phyloP scores from a whole-genome alignment of 495 filamentous ascomycete species.

The Pyronema domesticum region DNA sequence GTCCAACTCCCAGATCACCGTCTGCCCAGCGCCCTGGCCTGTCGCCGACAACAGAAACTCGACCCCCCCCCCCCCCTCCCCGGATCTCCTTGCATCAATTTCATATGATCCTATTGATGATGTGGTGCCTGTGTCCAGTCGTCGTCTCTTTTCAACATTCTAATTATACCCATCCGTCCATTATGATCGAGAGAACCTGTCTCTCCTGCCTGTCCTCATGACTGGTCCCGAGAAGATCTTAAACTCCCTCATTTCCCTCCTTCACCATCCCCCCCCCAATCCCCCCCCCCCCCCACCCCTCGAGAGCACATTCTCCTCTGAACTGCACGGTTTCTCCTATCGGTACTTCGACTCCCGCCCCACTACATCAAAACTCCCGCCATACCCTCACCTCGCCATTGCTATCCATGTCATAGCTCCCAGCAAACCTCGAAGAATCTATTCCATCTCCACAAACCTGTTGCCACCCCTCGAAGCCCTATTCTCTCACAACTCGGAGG shows the following conservation, averaged over 20 bases:
- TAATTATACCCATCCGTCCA: background rate
- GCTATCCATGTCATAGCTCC: background rate
- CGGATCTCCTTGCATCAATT: background rate
- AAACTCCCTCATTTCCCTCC: background rate
- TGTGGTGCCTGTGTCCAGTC: background rate
- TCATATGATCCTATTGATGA: background rate
- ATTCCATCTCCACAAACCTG: no score
- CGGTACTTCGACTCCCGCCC: background rate
- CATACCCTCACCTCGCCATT: background rate
- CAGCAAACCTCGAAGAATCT: background rate
- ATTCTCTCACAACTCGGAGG: background rate
- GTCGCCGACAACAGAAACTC: background rate
- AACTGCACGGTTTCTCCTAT: background rate
- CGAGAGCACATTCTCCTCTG: background rate
- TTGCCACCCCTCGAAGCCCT: no score
- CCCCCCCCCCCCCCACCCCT: background rate
- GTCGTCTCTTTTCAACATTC: background rate
- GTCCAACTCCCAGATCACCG: no score
- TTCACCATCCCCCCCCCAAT: background rate
- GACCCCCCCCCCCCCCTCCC: background rate
- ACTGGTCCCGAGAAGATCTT: background rate
- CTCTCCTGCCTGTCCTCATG: no score
- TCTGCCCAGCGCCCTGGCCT: no score
- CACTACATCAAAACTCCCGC: background rate
- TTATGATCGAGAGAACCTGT: background rate